These are phyloP conservation scores for Aspergillus pseudonomiae DNA, from an alignment of 2,329 filamentous ascomycete species.

Conservation along the genomic window DNA sequence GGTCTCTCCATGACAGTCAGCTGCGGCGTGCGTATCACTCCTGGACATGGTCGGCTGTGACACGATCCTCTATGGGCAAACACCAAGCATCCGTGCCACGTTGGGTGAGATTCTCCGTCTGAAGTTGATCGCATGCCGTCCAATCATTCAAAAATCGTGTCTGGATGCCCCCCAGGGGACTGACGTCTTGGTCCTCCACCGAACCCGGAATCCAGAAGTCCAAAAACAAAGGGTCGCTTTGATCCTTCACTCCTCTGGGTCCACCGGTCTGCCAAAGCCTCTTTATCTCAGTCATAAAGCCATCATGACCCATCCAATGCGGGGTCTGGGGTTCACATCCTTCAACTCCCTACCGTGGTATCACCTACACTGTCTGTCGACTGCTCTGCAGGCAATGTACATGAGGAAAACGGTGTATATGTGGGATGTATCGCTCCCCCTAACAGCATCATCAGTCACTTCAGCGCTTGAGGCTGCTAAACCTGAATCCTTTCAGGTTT, in stretches of 20 bases:
- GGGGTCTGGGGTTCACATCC: constrained; percentile 41
- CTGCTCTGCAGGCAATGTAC: constrained; percentile 49
- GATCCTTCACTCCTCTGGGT: constrained; percentile 54
- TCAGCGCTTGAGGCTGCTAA: constrained; percentile 39
- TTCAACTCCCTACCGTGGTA: constrained; percentile 51
- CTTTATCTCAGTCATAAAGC: constrained; percentile 47
- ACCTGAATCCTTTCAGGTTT: constrained; percentile 46
- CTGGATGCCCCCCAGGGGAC: constrained; percentile 7
- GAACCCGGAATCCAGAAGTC: constrained; percentile 26
- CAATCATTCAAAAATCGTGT: constrained; percentile 23
- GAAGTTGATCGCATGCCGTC: constrained; percentile 29
- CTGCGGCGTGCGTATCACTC: constrained; percentile 45
- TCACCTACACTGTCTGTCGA: constrained; percentile 48
- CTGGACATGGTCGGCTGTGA: constrained; percentile 39
- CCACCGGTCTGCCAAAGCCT: constrained; percentile 52
- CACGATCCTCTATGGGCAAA: constrained; percentile 43
- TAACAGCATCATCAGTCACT: constrained; percentile 42
- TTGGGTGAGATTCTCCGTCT: constrained; percentile 31
- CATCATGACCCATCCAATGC: constrained; percentile 40
- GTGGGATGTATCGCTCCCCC: constrained; percentile 44
- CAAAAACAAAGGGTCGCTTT: constrained; percentile 39
- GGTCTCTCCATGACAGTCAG: constrained; percentile 48
- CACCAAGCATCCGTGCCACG: constrained; percentile 35
- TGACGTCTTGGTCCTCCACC: constrained; percentile 23
- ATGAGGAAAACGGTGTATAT: constrained; percentile 46